These are phyloP conservation scores for Pinus albicaulis DNA, from an alignment of 75 land plant species.

Conservation along the genomic window DNA sequence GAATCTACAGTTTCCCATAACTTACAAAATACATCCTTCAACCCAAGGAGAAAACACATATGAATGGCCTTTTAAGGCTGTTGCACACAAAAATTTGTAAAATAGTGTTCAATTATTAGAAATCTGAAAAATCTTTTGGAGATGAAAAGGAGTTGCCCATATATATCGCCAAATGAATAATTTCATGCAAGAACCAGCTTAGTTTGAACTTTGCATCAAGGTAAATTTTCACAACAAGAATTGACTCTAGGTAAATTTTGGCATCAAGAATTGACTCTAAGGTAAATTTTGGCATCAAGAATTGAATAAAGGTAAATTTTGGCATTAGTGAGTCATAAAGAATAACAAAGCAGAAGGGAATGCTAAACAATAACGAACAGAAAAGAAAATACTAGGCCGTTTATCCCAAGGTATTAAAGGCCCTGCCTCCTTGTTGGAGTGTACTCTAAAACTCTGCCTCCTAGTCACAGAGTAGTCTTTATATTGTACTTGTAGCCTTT, in stretches of 20 bases:
- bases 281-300: background rate
- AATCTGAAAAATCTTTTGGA: background rate
- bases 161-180: background rate
- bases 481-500: no score
- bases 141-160: background rate
- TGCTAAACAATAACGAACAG: background rate
- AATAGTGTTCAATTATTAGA: background rate
- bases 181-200: background rate
- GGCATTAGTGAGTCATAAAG: no score
- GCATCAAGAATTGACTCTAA: background rate
- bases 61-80: background rate
- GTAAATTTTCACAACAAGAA: background rate
- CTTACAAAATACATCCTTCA: background rate
- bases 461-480: no score
- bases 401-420: background rate
- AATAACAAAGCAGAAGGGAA: background rate
- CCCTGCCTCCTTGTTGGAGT: background rate
- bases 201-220: background rate
- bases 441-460: no score
- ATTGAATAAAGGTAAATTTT: background rate
- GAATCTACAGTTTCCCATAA: background rate
- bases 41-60: background rate
- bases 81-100: background rate
- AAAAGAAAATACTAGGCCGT: background rate
- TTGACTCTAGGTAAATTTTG: background rate